Evolutionary conservation across 768 basidiomycete genomes (phyloP).

Genomic region (Floccularia luteovirens): DNA sequence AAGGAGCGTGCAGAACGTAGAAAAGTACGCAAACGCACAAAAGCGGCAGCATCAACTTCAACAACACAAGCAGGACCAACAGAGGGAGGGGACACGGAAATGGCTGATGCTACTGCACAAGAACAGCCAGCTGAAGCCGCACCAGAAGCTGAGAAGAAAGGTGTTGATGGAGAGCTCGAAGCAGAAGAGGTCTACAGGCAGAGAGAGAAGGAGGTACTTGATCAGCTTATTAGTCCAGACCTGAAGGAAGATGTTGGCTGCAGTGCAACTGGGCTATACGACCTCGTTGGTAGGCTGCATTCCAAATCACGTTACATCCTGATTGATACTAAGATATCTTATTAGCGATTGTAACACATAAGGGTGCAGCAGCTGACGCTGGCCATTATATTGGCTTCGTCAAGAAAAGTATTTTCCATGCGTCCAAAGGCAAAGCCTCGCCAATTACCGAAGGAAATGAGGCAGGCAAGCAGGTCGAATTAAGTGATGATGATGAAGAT

Average conservation of each 20-base stretch:
- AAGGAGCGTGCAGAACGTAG: slow-evolving; percentile 78
- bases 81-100: slow-evolving; percentile 6
- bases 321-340: neutral
- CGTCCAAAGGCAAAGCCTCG: slow-evolving; percentile 17
- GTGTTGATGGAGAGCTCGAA: slow-evolving; percentile 42
- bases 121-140: slow-evolving; percentile 13
- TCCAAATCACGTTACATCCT: neutral
- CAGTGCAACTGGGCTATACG: slow-evolving; percentile 80
- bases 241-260: slow-evolving; percentile 64
- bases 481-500: slow-evolving; percentile 65
- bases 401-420: slow-evolving; percentile 67
- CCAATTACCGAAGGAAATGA: slow-evolving; percentile 10
- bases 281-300: slow-evolving; percentile 67
- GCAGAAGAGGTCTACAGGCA: slow-evolving; percentile 59
- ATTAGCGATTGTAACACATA: slow-evolving; percentile 95
- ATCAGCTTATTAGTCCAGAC: slow-evolving; percentile 53
- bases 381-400: slow-evolving; percentile 96
- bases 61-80: slow-evolving; percentile 16
- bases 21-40: slow-evolving; percentile 75
- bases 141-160: slow-evolving; percentile 16
- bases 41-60: slow-evolving; percentile 24
- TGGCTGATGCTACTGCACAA: slow-evolving; percentile 11
- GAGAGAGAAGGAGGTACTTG: slow-evolving; percentile 60
- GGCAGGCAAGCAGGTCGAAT: slow-evolving; percentile 15
- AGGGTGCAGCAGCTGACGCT: slow-evolving; percentile 89